Base-by-base conservation (phyloP, 768 basidiomycete genomes). In the Agaricus subrufescens region DNA sequence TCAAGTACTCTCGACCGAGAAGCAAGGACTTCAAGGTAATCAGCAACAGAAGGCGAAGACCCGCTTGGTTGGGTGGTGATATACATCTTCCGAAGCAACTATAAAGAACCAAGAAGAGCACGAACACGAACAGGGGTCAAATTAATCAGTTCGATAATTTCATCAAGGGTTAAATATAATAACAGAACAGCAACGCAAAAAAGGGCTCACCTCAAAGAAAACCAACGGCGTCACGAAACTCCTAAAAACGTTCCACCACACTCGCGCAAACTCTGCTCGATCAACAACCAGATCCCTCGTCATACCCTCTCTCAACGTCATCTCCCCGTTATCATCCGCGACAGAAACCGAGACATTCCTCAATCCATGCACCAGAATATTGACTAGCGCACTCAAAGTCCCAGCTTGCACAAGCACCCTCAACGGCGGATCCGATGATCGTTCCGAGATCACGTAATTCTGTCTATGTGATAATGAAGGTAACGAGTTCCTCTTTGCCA, bases 311-410 rank as follows among this genome's bases (percentile, higher is more conserved):
- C 83, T 73, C 43, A 93, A 68, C 0, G 89, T 84, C 73, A 88
- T 90, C 67, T 93, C 89, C 0, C 91, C 91, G 61, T 91, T 92
- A 64, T 93, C 91, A 60, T 94, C 91, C 0, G 91, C 83, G 3
- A 91, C 87, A 0, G 87, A 86, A 0, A 91, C 89, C 0, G 87
- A 86, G 3, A 93, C 83, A 31, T 85, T 85, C 47, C 83, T 83
- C 19, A 93, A 72, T 3, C 91, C 91, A 63, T 89, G 86, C 0
- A 90, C 84, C 14, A 94, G 77, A 9, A 91, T 79, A 42, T 84
- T 82, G 9, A 93, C 86, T 1, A 94, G 74, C 27, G 81, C 76
- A 58, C 87, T 86, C 14, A 93, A 71, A 0, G 90, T 89, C 8
- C 90, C 91, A 2, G 89, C 88, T 61, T 87, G 82, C 4, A 94